phyloP scores from a whole-genome alignment of 2,329 filamentous ascomycete species.

The Epicoccum sorghinum region DNA sequence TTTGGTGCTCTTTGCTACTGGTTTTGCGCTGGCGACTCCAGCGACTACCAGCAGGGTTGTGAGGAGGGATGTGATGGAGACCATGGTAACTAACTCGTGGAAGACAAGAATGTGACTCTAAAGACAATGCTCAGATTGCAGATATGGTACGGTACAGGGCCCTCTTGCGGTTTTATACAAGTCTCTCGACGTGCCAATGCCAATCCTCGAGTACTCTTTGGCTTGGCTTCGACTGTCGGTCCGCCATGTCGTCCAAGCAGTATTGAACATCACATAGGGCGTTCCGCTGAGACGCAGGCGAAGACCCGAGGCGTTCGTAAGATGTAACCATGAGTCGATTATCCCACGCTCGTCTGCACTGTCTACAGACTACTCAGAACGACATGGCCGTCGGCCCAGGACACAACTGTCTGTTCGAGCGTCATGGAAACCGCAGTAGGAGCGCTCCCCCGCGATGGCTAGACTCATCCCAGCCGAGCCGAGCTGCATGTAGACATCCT shows the following conservation, averaged over 20 bases:
- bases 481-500: constrained; percentile 8
- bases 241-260: constrained; percentile 29
- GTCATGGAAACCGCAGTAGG: not conserved
- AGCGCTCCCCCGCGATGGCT: constrained; percentile 6
- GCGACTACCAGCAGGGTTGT: constrained; percentile 26
- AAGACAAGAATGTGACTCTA: not conserved
- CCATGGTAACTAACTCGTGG: constrained; percentile 19
- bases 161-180: not conserved
- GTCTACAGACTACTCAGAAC: constrained; percentile 21
- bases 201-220: not conserved
- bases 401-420: not conserved
- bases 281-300: not conserved
- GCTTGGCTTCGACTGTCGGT: not conserved
- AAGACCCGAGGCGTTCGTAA: constrained; percentile 7
- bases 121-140: not conserved
- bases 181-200: not conserved
- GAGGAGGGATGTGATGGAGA: constrained; percentile 29
- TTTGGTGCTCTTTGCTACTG: constrained; percentile 28
- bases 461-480: constrained; percentile 1
- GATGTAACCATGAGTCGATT: constrained; percentile 1
- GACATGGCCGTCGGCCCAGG: constrained; percentile 16
- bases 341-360: not conserved
- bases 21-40: constrained; percentile 22
- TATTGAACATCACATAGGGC: constrained; percentile 6
- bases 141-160: not conserved